Evolutionary conservation across 805 yeast species (phyloP), one percentile per base, ranked within the genome.

Genomic region (Nakazawaea ambrosiae): DNA sequence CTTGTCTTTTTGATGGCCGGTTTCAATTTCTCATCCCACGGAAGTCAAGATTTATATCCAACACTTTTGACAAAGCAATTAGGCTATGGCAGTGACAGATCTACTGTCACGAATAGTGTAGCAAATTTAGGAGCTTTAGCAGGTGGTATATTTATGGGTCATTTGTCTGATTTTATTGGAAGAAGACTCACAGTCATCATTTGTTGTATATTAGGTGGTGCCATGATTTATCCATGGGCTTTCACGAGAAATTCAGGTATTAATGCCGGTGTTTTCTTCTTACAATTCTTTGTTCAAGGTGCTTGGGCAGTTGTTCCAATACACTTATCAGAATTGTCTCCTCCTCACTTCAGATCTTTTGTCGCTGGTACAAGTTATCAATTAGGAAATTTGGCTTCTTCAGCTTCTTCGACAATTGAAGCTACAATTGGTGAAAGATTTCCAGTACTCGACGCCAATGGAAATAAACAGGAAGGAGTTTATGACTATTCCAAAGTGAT

Each of bases 271-370:
- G 81, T 60, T 1, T 76, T 76, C 53, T 75, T 73, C 58, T 55
- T 76, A 42, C 83, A 76, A 49, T 71, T 71, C 50, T 73, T 69
- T 42, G 82, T 78, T 39, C 82, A 76, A 58, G 84, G 84, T 48
- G 76, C 78, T 20, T 78, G 81, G 79, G 84, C 83, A 48, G 78
- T 76, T 30, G 64, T 72, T 40, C 84, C 84, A 39, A 65, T 75
- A 41, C 81, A 77, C 53, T 58, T 78, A 37, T 65, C 76, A 3
- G 82, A 76, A 55, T 61, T 78, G 43, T 66, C 81, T 30, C 79
- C 78, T 41, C 77, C 79, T 18, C 75, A 73, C 42, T 75, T 70
- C 58, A 66, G 78, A 54, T 66, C 83, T 4, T 74, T 78, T 42
- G 72, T 75, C 37, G 70, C 73, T 30, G 86, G 86, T 52, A 66